Evolutionary conservation across 1,284 basidiomycete species (phyloP).

Genomic region (Phylloboletellus chloephorus): DNA sequence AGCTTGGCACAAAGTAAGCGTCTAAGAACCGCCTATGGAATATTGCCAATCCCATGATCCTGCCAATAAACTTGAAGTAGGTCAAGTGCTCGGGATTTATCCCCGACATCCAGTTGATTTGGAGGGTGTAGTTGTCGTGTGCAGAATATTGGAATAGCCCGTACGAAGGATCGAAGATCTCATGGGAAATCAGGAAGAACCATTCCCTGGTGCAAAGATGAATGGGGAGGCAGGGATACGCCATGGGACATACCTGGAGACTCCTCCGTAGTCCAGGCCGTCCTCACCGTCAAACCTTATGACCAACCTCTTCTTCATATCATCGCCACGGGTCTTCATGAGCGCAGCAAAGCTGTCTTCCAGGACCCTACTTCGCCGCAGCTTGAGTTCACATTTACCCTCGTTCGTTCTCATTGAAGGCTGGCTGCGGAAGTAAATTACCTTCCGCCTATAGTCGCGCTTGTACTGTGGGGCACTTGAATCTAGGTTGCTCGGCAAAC

Average conservation of each 20-base stretch:
- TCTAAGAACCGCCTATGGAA: constrained; percentile 99
- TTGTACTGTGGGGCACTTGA: constrained; percentile 99
- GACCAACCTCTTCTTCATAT: constrained; percentile 95
- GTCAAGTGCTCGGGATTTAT: constrained; percentile 99
- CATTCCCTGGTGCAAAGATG: constrained; percentile 67
- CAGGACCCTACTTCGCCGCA: constrained; percentile 88
- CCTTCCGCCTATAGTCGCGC: constrained; percentile 96
- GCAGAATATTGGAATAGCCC: constrained; percentile 99
- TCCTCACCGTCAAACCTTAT: constrained; percentile 99
- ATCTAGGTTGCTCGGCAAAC: constrained; percentile 66
- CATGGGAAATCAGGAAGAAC: constrained; percentile 99
- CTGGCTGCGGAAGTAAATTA: constrained; percentile 98
- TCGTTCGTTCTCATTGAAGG: constrained; percentile 85
- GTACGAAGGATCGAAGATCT: constrained; percentile 99
- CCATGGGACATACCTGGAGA: constrained; percentile 66
- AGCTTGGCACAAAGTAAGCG: constrained; percentile 97
- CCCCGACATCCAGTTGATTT: constrained; percentile 96
- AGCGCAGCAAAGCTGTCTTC: constrained; percentile 96
- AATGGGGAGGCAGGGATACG: constrained; percentile 2
- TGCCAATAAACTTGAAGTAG: constrained; percentile 99
- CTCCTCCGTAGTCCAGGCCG: constrained; percentile 96
- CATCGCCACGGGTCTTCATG: constrained; percentile 91
- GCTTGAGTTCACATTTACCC: constrained; percentile 96
- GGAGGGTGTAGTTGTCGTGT: constrained; percentile 98
- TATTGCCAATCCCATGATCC: constrained; percentile 90